Evolutionary conservation across 176 grass and related monocot genomes (phyloP), one percentile per base, ranked within the genome.

Genomic region (Zoysia pacifica): DNA sequence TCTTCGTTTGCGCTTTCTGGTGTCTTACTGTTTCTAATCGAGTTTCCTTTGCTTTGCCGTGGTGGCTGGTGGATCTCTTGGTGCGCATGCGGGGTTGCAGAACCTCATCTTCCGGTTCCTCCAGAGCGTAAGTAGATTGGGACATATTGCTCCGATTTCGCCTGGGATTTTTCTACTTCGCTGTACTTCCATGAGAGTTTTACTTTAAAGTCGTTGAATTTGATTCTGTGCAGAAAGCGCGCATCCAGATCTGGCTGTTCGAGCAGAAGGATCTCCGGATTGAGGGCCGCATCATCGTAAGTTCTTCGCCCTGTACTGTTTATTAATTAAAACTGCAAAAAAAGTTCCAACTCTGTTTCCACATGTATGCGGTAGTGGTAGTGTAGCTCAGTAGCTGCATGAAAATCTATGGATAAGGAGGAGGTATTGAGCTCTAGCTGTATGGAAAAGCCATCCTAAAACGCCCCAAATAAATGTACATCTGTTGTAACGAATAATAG

Each of bases 21-120:
- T 80, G 2, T 42, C 28, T 15, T 35, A 10, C 18, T 45, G 53
- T 75, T 13, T 9, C 82, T 85, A 59, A 64, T 74, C 11, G n/a
- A n/a, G 67, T 55, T 63, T 42, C 75, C 69, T 59, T 49, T 53
- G 61, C 60, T 9, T 28, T 16, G 7, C 9, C 37, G 20, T 60
- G 84, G 9, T 53, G 62, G 41, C 53, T 14, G 72, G 28, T 28
- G 28, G 20, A 79, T 55, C 19, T 28, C 59, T 44, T 60, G 47
- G 42, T 78, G 53, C 15, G 65, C 9, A 20, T 47, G 67, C 50
- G 73, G 15, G 47, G 81, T 63, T 46, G 86, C 73, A 98, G 92
- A 98, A 95, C 71, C 92, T 95, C 70, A 98, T 94, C 72, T 98
- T 98, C 68, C 83, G 96, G 47, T 95, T 98, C 83, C 96, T 98